These are phyloP conservation scores for Collariella sp. DNA, from an alignment of 495 filamentous ascomycete genomes.

Conservation along the genomic window DNA sequence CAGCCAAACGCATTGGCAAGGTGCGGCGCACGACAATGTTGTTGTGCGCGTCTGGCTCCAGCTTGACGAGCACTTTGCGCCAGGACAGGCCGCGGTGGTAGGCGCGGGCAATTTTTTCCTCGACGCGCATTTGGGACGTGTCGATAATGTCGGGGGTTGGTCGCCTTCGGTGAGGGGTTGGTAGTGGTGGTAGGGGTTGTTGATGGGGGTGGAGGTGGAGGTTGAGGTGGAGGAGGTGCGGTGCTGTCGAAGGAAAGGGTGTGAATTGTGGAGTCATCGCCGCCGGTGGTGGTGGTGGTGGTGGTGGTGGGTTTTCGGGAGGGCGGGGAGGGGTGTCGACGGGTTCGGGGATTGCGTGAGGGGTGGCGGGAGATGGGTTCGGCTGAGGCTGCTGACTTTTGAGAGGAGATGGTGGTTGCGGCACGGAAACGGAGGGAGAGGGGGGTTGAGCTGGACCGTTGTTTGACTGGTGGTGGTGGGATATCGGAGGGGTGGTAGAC, in stretches of 20 bases:
- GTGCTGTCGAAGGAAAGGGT: constrained; percentile 13
- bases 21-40: constrained; percentile 93
- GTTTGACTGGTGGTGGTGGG: constrained; percentile 64
- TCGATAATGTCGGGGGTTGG: constrained; percentile 41
- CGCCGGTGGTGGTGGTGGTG: not conserved
- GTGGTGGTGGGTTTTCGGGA: not conserved
- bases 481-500: constrained; percentile 92
- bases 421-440: constrained; percentile 27
- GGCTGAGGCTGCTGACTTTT: constrained; percentile 5
- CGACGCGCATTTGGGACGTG: constrained; percentile 65
- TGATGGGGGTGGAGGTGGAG: not conserved
- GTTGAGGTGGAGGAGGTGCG: constrained; percentile 12
- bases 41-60: constrained; percentile 97
- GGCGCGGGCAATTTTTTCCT: constrained; percentile 94
- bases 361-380: constrained; percentile 13
- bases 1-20: constrained; percentile 95
- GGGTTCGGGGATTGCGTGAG: constrained; percentile 10
- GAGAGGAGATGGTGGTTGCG: constrained; percentile 3
- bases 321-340: constrained; percentile 27
- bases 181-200: not conserved
- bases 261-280: constrained; percentile 7
- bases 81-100: constrained; percentile 86
- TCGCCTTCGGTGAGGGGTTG: constrained; percentile 7
- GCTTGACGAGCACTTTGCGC: constrained; percentile 90
- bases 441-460: constrained; percentile 35